A percentile compares a stretch with the other conserved stretches of the same genome.
phyloP scores from a whole-genome alignment of 1,284 basidiomycete species.

The Gomphus bonarii region DNA sequence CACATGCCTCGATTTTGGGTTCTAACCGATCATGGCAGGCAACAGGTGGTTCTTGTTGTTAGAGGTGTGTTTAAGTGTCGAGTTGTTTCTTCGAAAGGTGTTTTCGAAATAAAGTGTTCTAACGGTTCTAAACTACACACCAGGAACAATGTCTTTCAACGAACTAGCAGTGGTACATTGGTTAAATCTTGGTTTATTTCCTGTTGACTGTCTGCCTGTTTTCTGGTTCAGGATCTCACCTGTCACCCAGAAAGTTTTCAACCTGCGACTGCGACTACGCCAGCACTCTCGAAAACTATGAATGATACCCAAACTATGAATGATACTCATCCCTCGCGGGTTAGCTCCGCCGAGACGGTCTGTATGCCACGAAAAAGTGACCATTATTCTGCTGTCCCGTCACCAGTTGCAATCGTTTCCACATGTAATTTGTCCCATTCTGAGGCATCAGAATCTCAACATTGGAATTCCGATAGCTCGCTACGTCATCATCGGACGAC shows the following conservation, averaged over 20 bases:
- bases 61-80: conserved; percentile 32
- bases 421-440: background rate
- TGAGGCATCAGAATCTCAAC: too few relatives aligned
- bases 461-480: background rate
- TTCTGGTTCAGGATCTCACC: conserved; percentile 43
- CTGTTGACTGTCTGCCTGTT: background rate
- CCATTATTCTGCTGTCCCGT: background rate
- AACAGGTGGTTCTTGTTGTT: conserved; percentile 64
- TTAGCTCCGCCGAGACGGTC: background rate
- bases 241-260: conserved; percentile 63
- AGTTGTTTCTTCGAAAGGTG: conserved; percentile 1
- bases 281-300: conserved; percentile 18
- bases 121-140: conserved; percentile 6
- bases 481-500: background rate
- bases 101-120: background rate
- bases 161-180: conserved; percentile 53
- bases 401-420: background rate
- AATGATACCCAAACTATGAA: background rate
- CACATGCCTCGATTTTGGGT: conserved; percentile 77
- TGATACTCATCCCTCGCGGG: background rate
- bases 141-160: conserved; percentile 74
- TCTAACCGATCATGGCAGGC: conserved; percentile 60
- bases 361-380: background rate
- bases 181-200: background rate
- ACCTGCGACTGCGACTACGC: conserved; percentile 32